These are phyloP conservation scores for Pseudonectria foliicola DNA, from an alignment of 2,329 filamentous ascomycete genomes.

Conservation along the genomic window DNA sequence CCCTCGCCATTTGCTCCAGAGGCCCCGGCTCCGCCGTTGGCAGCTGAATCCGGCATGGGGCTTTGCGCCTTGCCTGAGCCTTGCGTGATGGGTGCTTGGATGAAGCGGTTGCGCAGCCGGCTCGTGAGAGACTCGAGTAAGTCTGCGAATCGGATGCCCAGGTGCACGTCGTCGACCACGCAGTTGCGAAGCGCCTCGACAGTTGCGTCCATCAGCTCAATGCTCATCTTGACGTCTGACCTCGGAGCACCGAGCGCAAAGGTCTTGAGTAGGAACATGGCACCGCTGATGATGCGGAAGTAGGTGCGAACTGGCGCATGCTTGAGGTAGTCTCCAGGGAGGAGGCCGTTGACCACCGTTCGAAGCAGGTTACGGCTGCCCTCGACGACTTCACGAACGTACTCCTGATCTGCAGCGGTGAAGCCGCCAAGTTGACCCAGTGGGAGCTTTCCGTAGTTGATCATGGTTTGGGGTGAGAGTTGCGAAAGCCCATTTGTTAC, in stretches of 20 bases:
- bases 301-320: constrained; percentile 79
- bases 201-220: constrained; percentile 67
- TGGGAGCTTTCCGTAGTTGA: constrained; percentile 57
- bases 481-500: constrained; percentile 23
- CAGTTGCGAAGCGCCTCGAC: constrained; percentile 69
- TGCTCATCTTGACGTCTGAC: constrained; percentile 68
- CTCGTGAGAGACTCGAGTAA: constrained; percentile 73
- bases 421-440: constrained; percentile 58
- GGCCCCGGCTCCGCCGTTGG: constrained; percentile 20
- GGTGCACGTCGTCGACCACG: constrained; percentile 77
- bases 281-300: constrained; percentile 78
- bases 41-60: constrained; percentile 28
- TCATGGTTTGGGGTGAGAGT: constrained; percentile 57
- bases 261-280: constrained; percentile 79
- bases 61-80: constrained; percentile 35
- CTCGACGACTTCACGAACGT: constrained; percentile 69
- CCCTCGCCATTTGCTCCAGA: constrained; percentile 18
- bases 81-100: constrained; percentile 50
- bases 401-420: constrained; percentile 61
- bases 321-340: constrained; percentile 69
- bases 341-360: constrained; percentile 68
- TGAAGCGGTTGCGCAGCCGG: constrained; percentile 67
- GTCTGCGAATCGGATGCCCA: constrained; percentile 78
- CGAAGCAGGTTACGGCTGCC: constrained; percentile 70
- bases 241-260: constrained; percentile 76